Percentiles rank a stretch among this genome's conserved stretches.
These are phyloP conservation scores for Juglanconis sp. DNA, from an alignment of 2,329 filamentous ascomycete species.

Conservation along the genomic window DNA sequence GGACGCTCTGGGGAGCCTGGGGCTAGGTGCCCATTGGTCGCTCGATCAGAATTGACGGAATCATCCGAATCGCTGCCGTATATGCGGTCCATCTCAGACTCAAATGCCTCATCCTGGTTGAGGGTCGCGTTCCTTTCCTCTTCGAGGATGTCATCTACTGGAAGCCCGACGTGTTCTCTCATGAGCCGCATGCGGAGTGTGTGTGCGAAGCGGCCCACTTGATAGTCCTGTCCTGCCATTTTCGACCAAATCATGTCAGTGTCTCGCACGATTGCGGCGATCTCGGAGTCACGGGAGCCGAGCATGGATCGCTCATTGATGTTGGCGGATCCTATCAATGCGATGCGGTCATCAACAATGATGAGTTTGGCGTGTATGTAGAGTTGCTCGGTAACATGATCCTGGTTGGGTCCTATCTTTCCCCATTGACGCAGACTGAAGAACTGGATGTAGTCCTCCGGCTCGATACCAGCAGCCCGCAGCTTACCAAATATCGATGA, in stretches of 20 bases:
- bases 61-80: conserved; percentile 48
- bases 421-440: conserved; percentile 92
- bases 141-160: conserved; percentile 86
- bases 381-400: conserved; percentile 88
- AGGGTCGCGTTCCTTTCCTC: conserved; percentile 68
- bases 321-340: conserved; percentile 94
- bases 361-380: conserved; percentile 99
- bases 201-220: conserved; percentile 88
- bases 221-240: conserved; percentile 87
- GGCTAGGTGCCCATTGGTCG: conserved; percentile 6
- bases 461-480: conserved; percentile 76
- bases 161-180: conserved; percentile 94
- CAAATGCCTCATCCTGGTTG: conserved; percentile 52
- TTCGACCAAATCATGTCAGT: conserved; percentile 88
- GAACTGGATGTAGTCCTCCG: conserved; percentile 93
- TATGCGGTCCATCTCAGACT: conserved; percentile 60
- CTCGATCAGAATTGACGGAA: conserved; percentile 1
- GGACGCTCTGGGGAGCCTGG: not conserved
- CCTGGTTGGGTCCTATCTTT: conserved; percentile 76
- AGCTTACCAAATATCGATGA: conserved; percentile 88
- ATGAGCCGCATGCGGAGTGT: conserved; percentile 89
- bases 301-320: conserved; percentile 98
- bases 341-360: conserved; percentile 89
- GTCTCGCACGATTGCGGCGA: conserved; percentile 85
- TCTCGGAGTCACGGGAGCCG: conserved; percentile 86